Conservation (phyloP, 2,329 filamentous ascomycete genomes). For the Exophiala xenobiotica region DNA sequence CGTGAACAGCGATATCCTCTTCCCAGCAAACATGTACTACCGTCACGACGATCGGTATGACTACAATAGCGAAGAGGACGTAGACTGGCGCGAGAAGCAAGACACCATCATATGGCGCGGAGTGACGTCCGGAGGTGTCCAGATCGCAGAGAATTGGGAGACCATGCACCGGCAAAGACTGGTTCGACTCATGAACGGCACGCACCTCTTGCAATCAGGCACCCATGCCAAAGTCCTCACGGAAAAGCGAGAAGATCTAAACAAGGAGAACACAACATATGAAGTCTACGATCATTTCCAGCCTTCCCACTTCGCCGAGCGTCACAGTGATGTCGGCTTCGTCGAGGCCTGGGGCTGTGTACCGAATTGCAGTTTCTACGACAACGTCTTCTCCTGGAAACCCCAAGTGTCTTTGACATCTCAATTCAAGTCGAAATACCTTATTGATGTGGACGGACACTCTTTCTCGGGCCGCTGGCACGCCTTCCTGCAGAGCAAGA, state of each 20-base stretch:
- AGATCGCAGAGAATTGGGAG: constrained; percentile 43
- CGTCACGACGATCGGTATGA: constrained; percentile 58
- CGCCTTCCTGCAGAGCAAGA: constrained; percentile 48
- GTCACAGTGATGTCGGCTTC: constrained; percentile 42
- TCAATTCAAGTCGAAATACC: constrained; percentile 40
- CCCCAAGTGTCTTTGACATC: constrained; percentile 33
- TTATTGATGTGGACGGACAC: constrained; percentile 42
- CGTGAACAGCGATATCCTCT: constrained; percentile 68
- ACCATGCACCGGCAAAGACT: constrained; percentile 42
- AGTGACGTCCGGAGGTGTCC: constrained; percentile 61
- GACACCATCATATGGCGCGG: constrained; percentile 63
- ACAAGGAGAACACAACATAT: constrained; percentile 28
- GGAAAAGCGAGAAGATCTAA: constrained; percentile 24
- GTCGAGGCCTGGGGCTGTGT: constrained; percentile 39
- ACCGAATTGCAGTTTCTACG: constrained; percentile 41
- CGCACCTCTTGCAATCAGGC: constrained; percentile 30
- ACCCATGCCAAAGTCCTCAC: constrained; percentile 34
- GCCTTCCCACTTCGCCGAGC: constrained; percentile 35
- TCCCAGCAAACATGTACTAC: constrained; percentile 68
- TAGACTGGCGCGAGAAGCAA: constrained; percentile 59
- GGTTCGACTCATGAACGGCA: constrained; percentile 39
- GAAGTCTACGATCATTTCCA: constrained; percentile 32
- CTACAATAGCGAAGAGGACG: constrained; percentile 56
- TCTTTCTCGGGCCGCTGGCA: constrained; percentile 44
- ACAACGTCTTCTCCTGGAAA: constrained; percentile 34